Base-by-base conservation (phyloP, 1,139 yeast genomes). In the Yamadazyma trypodendri region DNA sequence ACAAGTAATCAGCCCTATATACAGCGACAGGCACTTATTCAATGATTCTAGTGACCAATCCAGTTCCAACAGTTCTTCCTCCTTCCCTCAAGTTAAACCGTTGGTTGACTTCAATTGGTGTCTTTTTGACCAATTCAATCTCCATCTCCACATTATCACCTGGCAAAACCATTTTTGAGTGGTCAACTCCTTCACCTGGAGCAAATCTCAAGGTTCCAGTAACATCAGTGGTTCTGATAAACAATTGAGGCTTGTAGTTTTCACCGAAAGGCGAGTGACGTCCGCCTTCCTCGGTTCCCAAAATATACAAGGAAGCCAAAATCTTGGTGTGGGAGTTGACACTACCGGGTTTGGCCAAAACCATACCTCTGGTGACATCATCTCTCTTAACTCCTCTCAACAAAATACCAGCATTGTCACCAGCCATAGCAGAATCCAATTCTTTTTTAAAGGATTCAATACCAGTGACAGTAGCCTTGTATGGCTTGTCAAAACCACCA, bases 21-120 rank as follows among this genome's bases (percentile, higher is more conserved):
- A 27, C 29, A 27, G 15, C 6, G 9, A 12, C 7, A 13, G 5
- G 10, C 4, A 18, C 14, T 52, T 75, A 81, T 69, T 86, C 96
- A 55, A 88, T 68, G 67, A 92, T 84, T 74, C 96, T 84, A 58
- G 98, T 92, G 56, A 92, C 81, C 74, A 92, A 75, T 75, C 98
- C 98, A 55, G 98, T 92, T 68, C 97, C 98, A 54, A 92, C 97
- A 50, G 98, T 92, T 75, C 84, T 87, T 65, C 97, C 97, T 74
- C 98, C 97, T 77, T 92, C 99, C 82, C 99, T 94, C 65, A 92
- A 79, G 81, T 92, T 92, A 84, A 92, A 92, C 72, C 97, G 87
- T 76, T 89, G 96, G 68, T 95, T 95, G 57, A 84, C 83, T 76
- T 92, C 98, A 52, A 94, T 63, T 50, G 97, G 96, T 54, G 95